These are phyloP conservation scores for Trichoderma polysporum DNA, from an alignment of 2,329 filamentous ascomycete genomes.

Conservation along the genomic window DNA sequence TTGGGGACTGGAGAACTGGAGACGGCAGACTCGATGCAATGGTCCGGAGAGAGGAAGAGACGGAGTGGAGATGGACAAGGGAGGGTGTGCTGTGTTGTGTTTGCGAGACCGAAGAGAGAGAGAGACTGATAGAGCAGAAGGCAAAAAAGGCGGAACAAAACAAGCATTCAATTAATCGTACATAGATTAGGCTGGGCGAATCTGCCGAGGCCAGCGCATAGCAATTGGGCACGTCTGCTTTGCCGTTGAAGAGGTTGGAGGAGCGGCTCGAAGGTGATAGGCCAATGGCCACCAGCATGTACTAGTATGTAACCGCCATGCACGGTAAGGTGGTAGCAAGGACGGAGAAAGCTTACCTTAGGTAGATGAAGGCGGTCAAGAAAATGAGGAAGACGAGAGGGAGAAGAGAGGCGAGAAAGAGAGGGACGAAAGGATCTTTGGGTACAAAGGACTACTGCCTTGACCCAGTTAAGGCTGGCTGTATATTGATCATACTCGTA, in stretches of 20 bases:
- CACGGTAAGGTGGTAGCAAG: neutral
- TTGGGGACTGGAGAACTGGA: neutral
- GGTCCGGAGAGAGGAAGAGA: neutral
- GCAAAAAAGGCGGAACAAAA: slow-evolving; percentile 10
- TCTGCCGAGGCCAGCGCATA: slow-evolving; percentile 18
- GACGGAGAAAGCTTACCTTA: neutral
- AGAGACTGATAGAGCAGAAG: neutral
- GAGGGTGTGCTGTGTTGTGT: neutral
- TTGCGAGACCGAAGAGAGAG: neutral
- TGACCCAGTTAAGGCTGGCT: neutral
- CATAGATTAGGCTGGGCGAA: slow-evolving; percentile 18
- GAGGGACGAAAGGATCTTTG: neutral
- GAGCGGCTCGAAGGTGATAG: neutral
- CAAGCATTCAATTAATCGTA: slow-evolving; percentile 20
- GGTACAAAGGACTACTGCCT: neutral
- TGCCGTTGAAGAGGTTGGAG: slow-evolving; percentile 15
- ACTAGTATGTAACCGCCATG: neutral
- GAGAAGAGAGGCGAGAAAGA: neutral
- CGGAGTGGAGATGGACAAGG: neutral
- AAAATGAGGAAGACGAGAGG: neutral
- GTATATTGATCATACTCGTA: too few species aligned
- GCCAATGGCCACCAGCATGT: slow-evolving; percentile 1
- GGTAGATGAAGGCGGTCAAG: slow-evolving; percentile 4
- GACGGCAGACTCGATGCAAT: neutral
- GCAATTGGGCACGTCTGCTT: slow-evolving; percentile 18